Base-by-base conservation (phyloP, 163 green algal genomes). In the Prototheca wickerhamii region DNA sequence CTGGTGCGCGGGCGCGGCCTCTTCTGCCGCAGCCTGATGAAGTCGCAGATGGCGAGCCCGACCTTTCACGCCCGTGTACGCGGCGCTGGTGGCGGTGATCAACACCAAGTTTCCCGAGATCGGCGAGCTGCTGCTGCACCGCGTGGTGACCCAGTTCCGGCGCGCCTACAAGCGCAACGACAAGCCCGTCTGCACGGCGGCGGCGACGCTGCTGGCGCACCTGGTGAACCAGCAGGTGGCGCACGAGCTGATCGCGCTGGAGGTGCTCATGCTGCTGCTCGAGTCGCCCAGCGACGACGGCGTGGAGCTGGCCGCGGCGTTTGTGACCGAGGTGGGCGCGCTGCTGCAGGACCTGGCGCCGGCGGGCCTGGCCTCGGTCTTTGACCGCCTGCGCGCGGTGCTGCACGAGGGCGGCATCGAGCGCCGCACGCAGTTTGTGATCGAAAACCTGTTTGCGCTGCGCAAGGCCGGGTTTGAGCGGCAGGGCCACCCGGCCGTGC, bases 31-130 rank as follows among this genome's bases (percentile, higher is more conserved):
- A 92, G 82, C 15, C 56, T 97, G 50, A 94, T 99, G 82, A 96
- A 96, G 75, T 88, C 78, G 3, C 90, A 98, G 83, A 81, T 95
- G 65, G 92, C 92, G 12, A 91, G 77, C 0, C 91, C 93, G 2
- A 64, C 76, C 26, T 98, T n/a, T 97, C 79, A 90, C 86, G 2
- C 81, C 86, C 29, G 85, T 96, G 26, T 73, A 76, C 30, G 67
- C 67, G 8, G 62, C 68, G 31, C 64, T 88, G 28, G 75, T 94
- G 32, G 85, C 87, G 2, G 91, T 98, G 21, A 73, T 98, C 54
- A 98, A 98, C 81, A 96, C 91, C 54, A 97, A 98, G 81, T 91
- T 99, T 54, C 93, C 92, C 0, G 89, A 97, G 74, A 77, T 97
- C 1, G 89, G 90, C 0, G 87, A 96, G 76, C 84, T 98, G 61